phyloP scores from a whole-genome alignment of 352 stramenopile species.

The Phytophthora cactorum region DNA sequence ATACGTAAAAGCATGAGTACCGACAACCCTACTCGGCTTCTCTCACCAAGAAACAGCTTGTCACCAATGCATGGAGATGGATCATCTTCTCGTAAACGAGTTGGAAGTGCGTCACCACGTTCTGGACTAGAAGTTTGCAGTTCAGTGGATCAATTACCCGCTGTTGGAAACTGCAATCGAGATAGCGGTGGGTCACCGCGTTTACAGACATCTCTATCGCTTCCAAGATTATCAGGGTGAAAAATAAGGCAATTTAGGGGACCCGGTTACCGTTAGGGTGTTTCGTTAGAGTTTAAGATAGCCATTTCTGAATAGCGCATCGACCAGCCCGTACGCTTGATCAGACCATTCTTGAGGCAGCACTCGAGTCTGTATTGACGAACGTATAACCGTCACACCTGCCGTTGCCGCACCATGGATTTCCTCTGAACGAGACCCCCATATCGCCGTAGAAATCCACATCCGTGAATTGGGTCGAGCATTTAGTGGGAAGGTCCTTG shows the following conservation, averaged over 20 bases:
- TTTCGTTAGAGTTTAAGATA: slow-evolving; percentile 18
- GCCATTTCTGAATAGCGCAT: slow-evolving; percentile 26
- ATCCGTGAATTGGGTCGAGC: no score
- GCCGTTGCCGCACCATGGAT: no score
- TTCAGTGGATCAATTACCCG: slow-evolving; percentile 20
- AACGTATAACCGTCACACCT: no score
- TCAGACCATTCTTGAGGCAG: no score
- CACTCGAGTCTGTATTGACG: no score
- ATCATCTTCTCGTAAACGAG: slow-evolving; percentile 47
- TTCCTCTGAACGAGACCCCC: no score
- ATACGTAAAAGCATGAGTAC: slow-evolving; percentile 13
- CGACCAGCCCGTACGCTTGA: slow-evolving; percentile 43
- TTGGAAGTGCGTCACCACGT: slow-evolving; percentile 1
- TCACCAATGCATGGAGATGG: slow-evolving; percentile 82
- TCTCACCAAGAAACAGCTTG: slow-evolving; percentile 89
- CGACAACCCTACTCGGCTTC: slow-evolving; percentile 3
- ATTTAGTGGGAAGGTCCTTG: no score
- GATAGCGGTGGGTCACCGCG: slow-evolving; percentile 8
- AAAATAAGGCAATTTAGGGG: neutral
- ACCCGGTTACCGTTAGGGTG: neutral
- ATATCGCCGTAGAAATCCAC: no score
- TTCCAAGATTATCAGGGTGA: slow-evolving; percentile 28
- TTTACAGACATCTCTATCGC: slow-evolving; percentile 27
- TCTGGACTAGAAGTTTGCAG: neutral
- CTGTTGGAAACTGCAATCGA: neutral